phyloP scores from a whole-genome alignment of 768 basidiomycete genomes.

The Suillus placidus region DNA sequence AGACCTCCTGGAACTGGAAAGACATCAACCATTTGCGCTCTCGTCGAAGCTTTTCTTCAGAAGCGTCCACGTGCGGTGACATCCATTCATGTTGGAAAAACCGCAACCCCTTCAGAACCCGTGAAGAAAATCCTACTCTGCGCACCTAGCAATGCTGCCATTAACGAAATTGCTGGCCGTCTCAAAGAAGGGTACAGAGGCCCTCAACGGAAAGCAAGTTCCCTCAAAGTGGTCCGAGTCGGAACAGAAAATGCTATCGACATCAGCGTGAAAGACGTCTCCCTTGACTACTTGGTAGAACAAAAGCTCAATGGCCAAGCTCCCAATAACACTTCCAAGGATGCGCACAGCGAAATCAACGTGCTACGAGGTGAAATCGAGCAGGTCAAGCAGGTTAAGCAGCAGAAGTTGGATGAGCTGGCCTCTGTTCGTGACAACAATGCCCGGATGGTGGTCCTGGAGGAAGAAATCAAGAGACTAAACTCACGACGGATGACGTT shows the following conservation, averaged over 20 bases:
- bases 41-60: constrained; percentile 83
- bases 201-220: constrained; percentile 51
- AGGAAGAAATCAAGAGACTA: constrained; percentile 70
- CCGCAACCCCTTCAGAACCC: constrained; percentile 42
- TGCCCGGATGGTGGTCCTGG: constrained; percentile 54
- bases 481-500: constrained; percentile 65
- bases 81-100: constrained; percentile 51
- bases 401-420: constrained; percentile 65
- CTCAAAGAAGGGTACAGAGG: constrained; percentile 77
- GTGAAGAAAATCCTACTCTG: constrained; percentile 84
- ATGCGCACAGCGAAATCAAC: constrained; percentile 59
- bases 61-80: constrained; percentile 53
- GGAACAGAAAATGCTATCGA: constrained; percentile 79
- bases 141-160: constrained; percentile 97
- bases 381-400: constrained; percentile 59
- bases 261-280: constrained; percentile 79
- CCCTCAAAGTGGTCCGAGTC: constrained; percentile 86
- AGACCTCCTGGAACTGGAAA: constrained; percentile 99
- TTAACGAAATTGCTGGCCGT: constrained; percentile 92
- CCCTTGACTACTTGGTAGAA: constrained; percentile 85
- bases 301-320: constrained; percentile 58
- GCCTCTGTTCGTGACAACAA: constrained; percentile 57
- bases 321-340: constrained; percentile 44
- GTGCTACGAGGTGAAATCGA: constrained; percentile 69
- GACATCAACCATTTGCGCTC: constrained; percentile 94